A percentile compares a stretch with the other conserved stretches of the same genome.
These are phyloP conservation scores for Heimioporus sp. DNA, from an alignment of 768 basidiomycete genomes.

Conservation along the genomic window DNA sequence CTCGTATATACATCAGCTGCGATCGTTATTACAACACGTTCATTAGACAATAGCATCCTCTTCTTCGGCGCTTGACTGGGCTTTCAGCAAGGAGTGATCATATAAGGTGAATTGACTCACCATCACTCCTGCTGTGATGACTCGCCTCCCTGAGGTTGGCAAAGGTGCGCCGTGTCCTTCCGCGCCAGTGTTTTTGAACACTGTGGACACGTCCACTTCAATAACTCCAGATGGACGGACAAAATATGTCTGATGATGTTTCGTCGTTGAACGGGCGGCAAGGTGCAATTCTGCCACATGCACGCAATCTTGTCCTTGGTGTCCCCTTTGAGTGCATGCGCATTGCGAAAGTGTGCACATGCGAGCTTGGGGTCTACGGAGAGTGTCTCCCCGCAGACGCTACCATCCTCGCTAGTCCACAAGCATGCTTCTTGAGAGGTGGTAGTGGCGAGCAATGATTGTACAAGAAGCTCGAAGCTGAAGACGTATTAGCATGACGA, in stretches of 20 bases:
- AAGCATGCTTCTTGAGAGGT: not conserved
- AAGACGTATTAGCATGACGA: not conserved
- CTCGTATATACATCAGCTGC: too few relatives aligned
- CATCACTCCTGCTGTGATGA: too few relatives aligned
- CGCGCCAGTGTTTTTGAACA: constrained; percentile 1
- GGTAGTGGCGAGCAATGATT: not conserved
- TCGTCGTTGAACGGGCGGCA: not conserved
- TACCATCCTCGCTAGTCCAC: not conserved
- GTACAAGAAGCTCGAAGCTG: not conserved
- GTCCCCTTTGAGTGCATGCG: not conserved
- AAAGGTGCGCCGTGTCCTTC: not conserved
- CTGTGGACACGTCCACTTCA: constrained; percentile 2
- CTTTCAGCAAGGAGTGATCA: too few relatives aligned
- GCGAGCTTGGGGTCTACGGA: not conserved
- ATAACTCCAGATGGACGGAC: not conserved
- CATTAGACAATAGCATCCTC: too few relatives aligned
- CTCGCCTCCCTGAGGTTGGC: not conserved
- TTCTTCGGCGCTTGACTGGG: too few relatives aligned
- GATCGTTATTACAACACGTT: too few relatives aligned
- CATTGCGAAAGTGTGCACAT: not conserved
- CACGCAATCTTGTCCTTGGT: not conserved
- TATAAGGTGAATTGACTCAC: too few relatives aligned
- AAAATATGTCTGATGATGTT: constrained; percentile 2
- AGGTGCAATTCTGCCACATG: not conserved
- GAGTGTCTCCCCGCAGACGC: not conserved